Evolutionary conservation across 345 rosid genomes (phyloP).

Genomic region (Trapa bicornis): DNA sequence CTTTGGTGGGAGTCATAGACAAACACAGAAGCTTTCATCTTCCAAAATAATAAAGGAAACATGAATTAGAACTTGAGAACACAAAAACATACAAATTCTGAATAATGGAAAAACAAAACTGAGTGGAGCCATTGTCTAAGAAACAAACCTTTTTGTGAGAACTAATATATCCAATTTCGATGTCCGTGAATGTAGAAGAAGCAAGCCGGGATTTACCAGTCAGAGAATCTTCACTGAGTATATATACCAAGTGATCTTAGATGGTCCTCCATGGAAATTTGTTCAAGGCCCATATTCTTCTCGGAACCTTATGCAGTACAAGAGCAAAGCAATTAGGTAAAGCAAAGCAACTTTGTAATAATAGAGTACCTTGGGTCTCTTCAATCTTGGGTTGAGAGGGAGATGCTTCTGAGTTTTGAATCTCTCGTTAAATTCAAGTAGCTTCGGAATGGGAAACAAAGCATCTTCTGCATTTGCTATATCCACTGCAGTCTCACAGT

Average conservation of each 20-base stretch:
- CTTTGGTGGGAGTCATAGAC: slow-evolving; percentile 55
- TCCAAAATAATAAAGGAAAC: slow-evolving; percentile 1
- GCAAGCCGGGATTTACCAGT: slow-evolving; percentile 15
- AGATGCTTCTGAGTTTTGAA: slow-evolving; percentile 20
- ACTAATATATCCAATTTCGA: slow-evolving; percentile 43
- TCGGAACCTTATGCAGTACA: slow-evolving; percentile 21
- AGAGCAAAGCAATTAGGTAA: slow-evolving; percentile 7
- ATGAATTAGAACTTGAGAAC: background rate
- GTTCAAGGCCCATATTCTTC: slow-evolving; percentile 17
- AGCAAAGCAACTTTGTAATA: background rate
- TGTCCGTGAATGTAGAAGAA: slow-evolving; percentile 29
- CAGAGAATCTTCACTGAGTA: slow-evolving; percentile 33
- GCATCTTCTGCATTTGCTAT: slow-evolving; percentile 89
- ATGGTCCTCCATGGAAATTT: slow-evolving; percentile 54
- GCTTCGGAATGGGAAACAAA: slow-evolving; percentile 47
- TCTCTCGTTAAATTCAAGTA: slow-evolving; percentile 32
- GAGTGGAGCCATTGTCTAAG: background rate
- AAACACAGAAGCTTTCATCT: slow-evolving; percentile 58
- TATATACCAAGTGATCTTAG: slow-evolving; percentile 38
- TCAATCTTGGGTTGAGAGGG: slow-evolving; percentile 13
- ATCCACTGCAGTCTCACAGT: slow-evolving; percentile 70
- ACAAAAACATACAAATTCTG: background rate
- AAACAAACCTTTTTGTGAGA: slow-evolving; percentile 62
- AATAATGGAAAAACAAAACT: background rate
- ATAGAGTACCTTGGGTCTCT: slow-evolving; percentile 32